Percentiles rank a stretch among this genome's conserved stretches.
These are phyloP conservation scores for Carallia pectinifolia DNA, from an alignment of 345 rosid species.

Conservation along the genomic window DNA sequence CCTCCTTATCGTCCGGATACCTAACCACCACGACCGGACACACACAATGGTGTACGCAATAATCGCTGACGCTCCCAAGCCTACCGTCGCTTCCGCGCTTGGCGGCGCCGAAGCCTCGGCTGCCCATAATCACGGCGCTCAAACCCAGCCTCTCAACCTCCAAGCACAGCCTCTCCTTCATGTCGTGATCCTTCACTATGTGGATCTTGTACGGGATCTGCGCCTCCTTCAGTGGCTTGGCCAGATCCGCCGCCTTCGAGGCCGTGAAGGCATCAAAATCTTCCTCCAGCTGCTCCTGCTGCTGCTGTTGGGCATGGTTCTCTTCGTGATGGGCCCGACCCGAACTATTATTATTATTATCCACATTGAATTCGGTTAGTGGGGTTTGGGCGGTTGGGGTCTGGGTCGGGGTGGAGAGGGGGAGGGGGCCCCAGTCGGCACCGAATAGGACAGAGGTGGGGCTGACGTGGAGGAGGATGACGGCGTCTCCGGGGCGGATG, in stretches of 20 bases:
- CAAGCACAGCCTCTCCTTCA: conserved; percentile 88
- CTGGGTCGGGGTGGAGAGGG: conserved; percentile 45
- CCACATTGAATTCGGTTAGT: neutral
- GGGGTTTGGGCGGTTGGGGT: conserved; percentile 20
- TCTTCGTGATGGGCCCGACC: neutral
- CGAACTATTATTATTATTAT: neutral
- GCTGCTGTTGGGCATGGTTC: conserved; percentile 13
- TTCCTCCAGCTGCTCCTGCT: conserved; percentile 55
- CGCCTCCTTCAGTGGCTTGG: conserved; percentile 75
- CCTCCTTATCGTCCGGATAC: conserved; percentile 67
- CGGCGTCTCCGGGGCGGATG: conserved; percentile 93
- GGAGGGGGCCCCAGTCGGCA: conserved; percentile 97
- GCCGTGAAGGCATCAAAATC: conserved; percentile 75
- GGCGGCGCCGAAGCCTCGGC: conserved; percentile 84
- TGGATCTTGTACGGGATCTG: conserved; percentile 82
- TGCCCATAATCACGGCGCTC: conserved; percentile 87
- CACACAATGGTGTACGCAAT: conserved; percentile 83
- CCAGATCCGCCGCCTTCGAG: conserved; percentile 66
- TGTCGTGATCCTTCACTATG: conserved; percentile 89
- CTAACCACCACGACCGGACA: conserved; percentile 90
- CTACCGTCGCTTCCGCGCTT: conserved; percentile 68
- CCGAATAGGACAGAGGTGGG: conserved; percentile 94
- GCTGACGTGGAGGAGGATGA: conserved; percentile 86
- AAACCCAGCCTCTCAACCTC: conserved; percentile 77
- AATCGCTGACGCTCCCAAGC: conserved; percentile 91